Evolutionary conservation across 164 flowering plant genomes (phyloP), one percentile per base, ranked within the genome.

Genomic region (Brasenia schreberi): DNA sequence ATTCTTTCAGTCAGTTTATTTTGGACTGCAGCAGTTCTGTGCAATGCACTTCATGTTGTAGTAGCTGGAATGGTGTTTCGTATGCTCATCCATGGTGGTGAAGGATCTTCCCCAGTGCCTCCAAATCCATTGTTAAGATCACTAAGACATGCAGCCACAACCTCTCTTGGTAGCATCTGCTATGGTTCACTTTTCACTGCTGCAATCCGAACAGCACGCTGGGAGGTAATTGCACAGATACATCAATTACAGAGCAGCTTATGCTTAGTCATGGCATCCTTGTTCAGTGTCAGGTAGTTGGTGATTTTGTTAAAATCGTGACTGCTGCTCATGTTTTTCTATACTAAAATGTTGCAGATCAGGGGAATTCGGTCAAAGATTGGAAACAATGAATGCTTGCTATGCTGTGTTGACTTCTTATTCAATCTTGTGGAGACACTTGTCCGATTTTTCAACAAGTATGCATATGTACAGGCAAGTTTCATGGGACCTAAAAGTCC

Each of bases 141-240:
- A 62, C 66, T 89, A 23, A 71, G 81, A 16, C 82, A 88, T 80
- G 92, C 97, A 65, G 81, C 88, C 42, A 91, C 99, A 58, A 91
- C 93, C 63, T 95, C 99, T 52, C 88, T 95, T 72, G 99, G 99
- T 12, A 95, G 99, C 82, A 89, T 95, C 63, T 95, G 99, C 81
- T 92, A 95, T 77, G 99, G 99, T 42, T 91, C 99, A 43, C 92
- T 95, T 61, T 92, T 95, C 75, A 95, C 99, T 39, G 99, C 97
- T 68, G 92, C 96, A 53, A 87, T 95, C 66, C 80, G 99, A 63
- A 90, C 96, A 19, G 71, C 92, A 69, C 87, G 99, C 72, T 95
- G 99, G 99, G 87, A 92, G 97, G 99, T 93, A 81, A 4, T 60
- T 23, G 27, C 27, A 23, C 27, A 23, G 27, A 23, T 23, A 23